These are phyloP conservation scores for Adansonia digitata DNA, from an alignment of 345 rosid genomes.

Conservation along the genomic window DNA sequence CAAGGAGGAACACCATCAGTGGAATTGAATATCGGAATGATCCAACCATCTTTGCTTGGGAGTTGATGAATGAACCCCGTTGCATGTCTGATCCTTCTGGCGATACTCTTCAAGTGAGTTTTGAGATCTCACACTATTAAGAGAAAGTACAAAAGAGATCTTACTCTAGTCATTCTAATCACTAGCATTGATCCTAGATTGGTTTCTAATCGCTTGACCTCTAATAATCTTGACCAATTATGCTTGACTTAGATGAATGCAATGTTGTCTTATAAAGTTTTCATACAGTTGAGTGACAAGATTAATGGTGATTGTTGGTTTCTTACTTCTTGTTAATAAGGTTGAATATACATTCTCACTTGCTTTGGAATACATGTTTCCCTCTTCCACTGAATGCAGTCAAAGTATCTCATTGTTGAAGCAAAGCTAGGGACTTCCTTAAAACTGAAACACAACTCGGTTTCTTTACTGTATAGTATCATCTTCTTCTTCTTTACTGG, in stretches of 20 bases:
- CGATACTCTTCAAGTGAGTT: constrained; percentile 81
- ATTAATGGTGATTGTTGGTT: not conserved
- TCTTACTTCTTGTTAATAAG: not conserved
- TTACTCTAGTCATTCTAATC: not conserved
- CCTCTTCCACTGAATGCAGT: too few relatives aligned
- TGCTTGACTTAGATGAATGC: not conserved
- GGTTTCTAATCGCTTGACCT: not conserved
- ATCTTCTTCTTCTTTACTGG: not conserved
- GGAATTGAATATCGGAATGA: constrained; percentile 87
- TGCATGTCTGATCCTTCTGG: constrained; percentile 91
- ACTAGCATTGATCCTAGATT: not conserved
- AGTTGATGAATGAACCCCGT: constrained; percentile 92
- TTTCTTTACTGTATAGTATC: not conserved
- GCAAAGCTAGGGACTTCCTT: not conserved
- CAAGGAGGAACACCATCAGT: constrained; percentile 80
- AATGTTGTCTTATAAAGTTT: not conserved
- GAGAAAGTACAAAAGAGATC: not conserved
- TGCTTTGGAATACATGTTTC: not conserved
- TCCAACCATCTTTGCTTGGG: constrained; percentile 92
- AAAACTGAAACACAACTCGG: not conserved
- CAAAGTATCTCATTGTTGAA: too few relatives aligned
- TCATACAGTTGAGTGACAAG: not conserved
- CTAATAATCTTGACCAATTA: not conserved
- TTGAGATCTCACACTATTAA: not conserved
- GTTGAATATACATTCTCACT: not conserved